These are phyloP conservation scores for Ascochyta lentis DNA, from an alignment of 2,329 filamentous ascomycete species.

Conservation along the genomic window DNA sequence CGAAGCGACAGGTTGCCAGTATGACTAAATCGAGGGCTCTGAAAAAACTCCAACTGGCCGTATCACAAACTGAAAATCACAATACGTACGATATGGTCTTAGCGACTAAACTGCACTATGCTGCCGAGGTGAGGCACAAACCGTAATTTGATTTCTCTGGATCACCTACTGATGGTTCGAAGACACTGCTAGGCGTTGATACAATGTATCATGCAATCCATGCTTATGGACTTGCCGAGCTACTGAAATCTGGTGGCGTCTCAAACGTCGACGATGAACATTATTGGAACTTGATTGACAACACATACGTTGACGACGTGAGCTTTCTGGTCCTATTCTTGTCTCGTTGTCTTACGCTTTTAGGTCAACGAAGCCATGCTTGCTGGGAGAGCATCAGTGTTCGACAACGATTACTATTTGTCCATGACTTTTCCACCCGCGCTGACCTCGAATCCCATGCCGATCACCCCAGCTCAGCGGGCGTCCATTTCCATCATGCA, in stretches of 20 bases:
- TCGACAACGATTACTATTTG: conserved; percentile 39
- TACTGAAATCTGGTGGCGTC: conserved; percentile 32
- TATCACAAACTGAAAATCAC: conserved; percentile 15
- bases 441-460: conserved; percentile 7
- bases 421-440: conserved; percentile 30
- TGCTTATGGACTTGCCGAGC: conserved; percentile 33
- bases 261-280: conserved; percentile 35
- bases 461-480: conserved; percentile 23
- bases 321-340: conserved; percentile 2
- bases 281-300: conserved; percentile 41
- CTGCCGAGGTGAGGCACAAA: conserved; percentile 30
- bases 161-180: conserved; percentile 8
- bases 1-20: conserved; percentile 26
- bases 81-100: conserved; percentile 36
- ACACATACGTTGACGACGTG: conserved; percentile 45
- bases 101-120: conserved; percentile 40
- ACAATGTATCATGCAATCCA: conserved; percentile 40
- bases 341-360: conserved; percentile 7
- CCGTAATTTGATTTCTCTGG: neutral
- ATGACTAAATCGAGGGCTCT: conserved; percentile 36
- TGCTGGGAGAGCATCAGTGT: conserved; percentile 35
- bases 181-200: conserved; percentile 36
- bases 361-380: conserved; percentile 42
- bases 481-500: conserved; percentile 41
- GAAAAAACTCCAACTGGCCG: conserved; percentile 30